Evolutionary conservation across 2,329 filamentous ascomycete genomes (phyloP).

Genomic region (Fusarium incarnatum): DNA sequence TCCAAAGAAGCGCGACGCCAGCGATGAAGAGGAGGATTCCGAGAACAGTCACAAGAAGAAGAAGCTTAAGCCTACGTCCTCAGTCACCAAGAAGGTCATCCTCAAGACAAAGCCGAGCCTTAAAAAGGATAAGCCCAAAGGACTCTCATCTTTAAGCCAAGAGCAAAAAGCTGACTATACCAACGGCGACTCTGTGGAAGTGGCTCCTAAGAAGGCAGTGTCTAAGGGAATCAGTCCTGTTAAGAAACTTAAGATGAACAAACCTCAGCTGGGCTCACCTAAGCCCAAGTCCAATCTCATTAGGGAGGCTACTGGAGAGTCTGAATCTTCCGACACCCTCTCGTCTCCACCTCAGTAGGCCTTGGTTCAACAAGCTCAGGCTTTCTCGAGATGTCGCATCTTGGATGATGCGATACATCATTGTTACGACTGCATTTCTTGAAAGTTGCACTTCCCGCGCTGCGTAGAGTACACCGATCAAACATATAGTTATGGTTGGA

Average conservation of each 20-base stretch:
- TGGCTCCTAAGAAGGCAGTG: slow-evolving; percentile 52
- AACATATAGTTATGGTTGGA: slow-evolving; percentile 38
- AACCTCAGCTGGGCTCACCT: slow-evolving; percentile 62
- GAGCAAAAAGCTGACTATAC: slow-evolving; percentile 57
- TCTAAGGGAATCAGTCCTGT: slow-evolving; percentile 55
- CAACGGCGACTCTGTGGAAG: slow-evolving; percentile 46
- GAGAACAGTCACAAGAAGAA: slow-evolving; percentile 68
- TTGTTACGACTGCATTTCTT: neutral
- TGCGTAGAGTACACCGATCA: slow-evolving; percentile 9
- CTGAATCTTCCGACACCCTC: slow-evolving; percentile 67
- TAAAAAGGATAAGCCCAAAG: slow-evolving; percentile 69
- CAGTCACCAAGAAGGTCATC: slow-evolving; percentile 64
- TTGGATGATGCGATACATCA: slow-evolving; percentile 6
- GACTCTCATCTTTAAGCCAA: slow-evolving; percentile 61
- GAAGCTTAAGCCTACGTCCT: slow-evolving; percentile 60
- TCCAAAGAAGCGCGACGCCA: slow-evolving; percentile 68
- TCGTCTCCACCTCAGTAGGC: slow-evolving; percentile 62
- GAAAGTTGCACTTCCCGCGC: neutral
- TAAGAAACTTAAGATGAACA: slow-evolving; percentile 58
- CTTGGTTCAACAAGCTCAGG: neutral
- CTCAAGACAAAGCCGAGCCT: slow-evolving; percentile 63
- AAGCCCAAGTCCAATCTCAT: slow-evolving; percentile 60
- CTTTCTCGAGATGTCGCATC: neutral
- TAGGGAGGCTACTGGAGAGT: slow-evolving; percentile 62
- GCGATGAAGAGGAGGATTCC: slow-evolving; percentile 66